phyloP scores from a whole-genome alignment of 768 basidiomycete species.

The Trametopsis cervina region DNA sequence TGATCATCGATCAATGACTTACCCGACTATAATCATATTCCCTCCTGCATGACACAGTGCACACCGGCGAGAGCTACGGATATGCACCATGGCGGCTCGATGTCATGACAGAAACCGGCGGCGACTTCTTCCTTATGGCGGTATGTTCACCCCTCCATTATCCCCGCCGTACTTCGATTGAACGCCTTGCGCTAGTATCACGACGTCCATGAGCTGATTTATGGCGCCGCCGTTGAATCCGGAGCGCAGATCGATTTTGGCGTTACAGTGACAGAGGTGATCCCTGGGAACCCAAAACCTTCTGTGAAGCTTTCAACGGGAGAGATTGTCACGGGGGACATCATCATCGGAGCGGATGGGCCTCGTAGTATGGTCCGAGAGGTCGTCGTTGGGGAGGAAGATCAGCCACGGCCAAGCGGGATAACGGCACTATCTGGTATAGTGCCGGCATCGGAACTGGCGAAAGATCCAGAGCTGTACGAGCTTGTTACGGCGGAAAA shows the following conservation, averaged over 20 bases:
- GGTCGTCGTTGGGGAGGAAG: slow-evolving; percentile 7
- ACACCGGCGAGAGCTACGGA: slow-evolving; percentile 38
- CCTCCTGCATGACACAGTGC: slow-evolving; percentile 24
- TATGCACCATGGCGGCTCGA: slow-evolving; percentile 39
- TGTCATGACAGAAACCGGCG: slow-evolving; percentile 40
- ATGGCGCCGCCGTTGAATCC: slow-evolving; percentile 16
- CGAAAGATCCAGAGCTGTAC: slow-evolving; percentile 33
- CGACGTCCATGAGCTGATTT: slow-evolving; percentile 23
- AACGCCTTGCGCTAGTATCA: slow-evolving; percentile 16
- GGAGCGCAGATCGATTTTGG: slow-evolving; percentile 15
- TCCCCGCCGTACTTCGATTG: background rate
- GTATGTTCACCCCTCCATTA: slow-evolving; percentile 23
- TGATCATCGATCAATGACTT: background rate
- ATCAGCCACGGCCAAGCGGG: slow-evolving; percentile 21
- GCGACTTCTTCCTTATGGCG: slow-evolving; percentile 39
- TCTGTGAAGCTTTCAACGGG: slow-evolving; percentile 20
- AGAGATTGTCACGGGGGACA: slow-evolving; percentile 20
- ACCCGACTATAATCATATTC: background rate
- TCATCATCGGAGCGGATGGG: slow-evolving; percentile 25
- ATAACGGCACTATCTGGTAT: slow-evolving; percentile 39
- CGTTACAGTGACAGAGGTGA: slow-evolving; percentile 12
- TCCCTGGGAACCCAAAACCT: slow-evolving; percentile 7
- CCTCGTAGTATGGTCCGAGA: background rate
- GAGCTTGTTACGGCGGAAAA: slow-evolving; percentile 23
- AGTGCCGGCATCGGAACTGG: slow-evolving; percentile 33